Evolutionary conservation across 495 filamentous ascomycete genomes (phyloP), one percentile per base, ranked within the genome.

Genomic region (Podospora pseudopauciseta): DNA sequence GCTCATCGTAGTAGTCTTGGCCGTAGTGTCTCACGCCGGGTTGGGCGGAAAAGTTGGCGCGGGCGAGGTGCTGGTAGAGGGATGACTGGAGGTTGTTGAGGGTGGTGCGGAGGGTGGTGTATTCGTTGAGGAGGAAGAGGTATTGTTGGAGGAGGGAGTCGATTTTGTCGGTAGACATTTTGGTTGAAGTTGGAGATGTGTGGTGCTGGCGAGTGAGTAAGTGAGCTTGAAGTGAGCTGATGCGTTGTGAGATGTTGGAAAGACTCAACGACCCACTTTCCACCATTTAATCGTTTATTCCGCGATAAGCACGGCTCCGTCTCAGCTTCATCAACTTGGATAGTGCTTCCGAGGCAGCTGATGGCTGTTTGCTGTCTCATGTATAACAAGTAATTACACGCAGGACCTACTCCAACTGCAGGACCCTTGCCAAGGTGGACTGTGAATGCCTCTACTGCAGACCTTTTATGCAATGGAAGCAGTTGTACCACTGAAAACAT

Each of bases 71-170:
- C 27, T 83, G 83, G 70, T 79, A 80, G 39, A 83, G 74, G 68
- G 82, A 84, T 20, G 87, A 82, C 28, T 93, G 81, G 23, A 86
- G 76, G 27, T 77, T 73, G 49, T 79, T 79, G 13, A 95, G 79
- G 20, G 82, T 71, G 32, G 78, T 74, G 44, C 88, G 87, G 20
- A 91, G 78, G 30, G 78, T 78, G 60, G 89, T 87, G 80, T 97
- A 91, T 69, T 84, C 77, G 78, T 95, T 84, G 0, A 97, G 81
- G 5, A 92, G 84, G 64, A 77, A 39, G 16, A 96, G 85, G 75
- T 95, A 94, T 32, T 83, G 80, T 74, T 88, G 86, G 3, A 94
- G 82, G 28, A 93, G 85, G 20, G 64, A 65, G 75, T 95, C 92
- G 67, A 96, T 84, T 39, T 55, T 65, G 20, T 23, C 23, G 28